These are phyloP conservation scores for Clarireedia sp. DNA, from an alignment of 2,329 filamentous ascomycete species.

Conservation along the genomic window DNA sequence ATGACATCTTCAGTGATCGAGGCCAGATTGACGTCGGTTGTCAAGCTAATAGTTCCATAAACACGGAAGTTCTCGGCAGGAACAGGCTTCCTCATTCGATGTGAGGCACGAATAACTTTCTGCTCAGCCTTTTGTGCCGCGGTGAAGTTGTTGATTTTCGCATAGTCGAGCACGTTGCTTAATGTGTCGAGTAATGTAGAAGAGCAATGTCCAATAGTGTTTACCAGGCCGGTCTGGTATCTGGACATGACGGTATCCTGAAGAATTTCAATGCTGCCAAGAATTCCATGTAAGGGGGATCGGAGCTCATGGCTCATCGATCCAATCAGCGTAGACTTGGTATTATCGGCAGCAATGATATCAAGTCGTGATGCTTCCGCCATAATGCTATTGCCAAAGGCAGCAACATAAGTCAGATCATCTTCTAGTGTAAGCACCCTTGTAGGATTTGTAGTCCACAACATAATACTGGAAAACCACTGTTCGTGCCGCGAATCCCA, in stretches of 20 bases:
- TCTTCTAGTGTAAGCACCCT: slow-evolving; percentile 27
- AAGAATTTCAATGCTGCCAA: slow-evolving; percentile 42
- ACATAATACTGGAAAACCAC: slow-evolving; percentile 40
- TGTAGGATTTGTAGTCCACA: slow-evolving; percentile 38
- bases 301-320: slow-evolving; percentile 50
- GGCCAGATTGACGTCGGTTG: slow-evolving; percentile 28
- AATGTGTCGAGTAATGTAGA: slow-evolving; percentile 31
- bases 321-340: slow-evolving; percentile 49
- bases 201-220: slow-evolving; percentile 29
- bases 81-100: not conserved
- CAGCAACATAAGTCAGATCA: slow-evolving; percentile 31
- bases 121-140: not conserved
- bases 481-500: slow-evolving; percentile 36
- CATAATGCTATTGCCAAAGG: slow-evolving; percentile 43
- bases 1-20: slow-evolving; percentile 31
- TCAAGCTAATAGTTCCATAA: slow-evolving; percentile 15
- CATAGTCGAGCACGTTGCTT: slow-evolving; percentile 33
- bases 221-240: slow-evolving; percentile 28
- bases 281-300: slow-evolving; percentile 47
- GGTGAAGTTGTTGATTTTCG: slow-evolving; percentile 25
- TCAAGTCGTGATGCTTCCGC: slow-evolving; percentile 45
- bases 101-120: not conserved
- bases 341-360: slow-evolving; percentile 38
- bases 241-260: slow-evolving; percentile 33
- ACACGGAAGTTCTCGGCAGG: not conserved